Percentiles rank a stretch among this genome's conserved stretches.
phyloP scores from a whole-genome alignment of 768 basidiomycete species.

The Ramaria rubella region DNA sequence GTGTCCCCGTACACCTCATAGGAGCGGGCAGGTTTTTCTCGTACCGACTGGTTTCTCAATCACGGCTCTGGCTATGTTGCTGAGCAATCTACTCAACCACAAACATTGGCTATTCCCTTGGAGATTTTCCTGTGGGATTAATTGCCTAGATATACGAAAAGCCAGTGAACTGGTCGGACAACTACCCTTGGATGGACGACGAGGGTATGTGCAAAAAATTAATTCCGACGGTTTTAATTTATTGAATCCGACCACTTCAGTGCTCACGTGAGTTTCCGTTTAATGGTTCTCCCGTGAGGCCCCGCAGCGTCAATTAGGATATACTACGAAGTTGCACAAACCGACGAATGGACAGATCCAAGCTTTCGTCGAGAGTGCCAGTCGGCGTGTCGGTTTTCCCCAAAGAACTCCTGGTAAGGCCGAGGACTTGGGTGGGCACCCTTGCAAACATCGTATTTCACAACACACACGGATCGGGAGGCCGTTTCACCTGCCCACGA shows the following conservation, averaged over 20 bases:
- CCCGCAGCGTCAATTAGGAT: constrained; percentile 53
- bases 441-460: constrained; percentile 40
- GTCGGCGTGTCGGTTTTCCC: constrained; percentile 48
- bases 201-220: constrained; percentile 32
- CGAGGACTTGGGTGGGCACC: constrained; percentile 30
- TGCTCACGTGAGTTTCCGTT: constrained; percentile 54
- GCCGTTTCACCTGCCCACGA: constrained; percentile 57
- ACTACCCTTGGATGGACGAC: constrained; percentile 52
- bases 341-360: constrained; percentile 1
- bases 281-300: constrained; percentile 53
- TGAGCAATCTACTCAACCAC: constrained; percentile 40
- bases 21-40: constrained; percentile 28
- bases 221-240: not conserved
- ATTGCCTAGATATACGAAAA: constrained; percentile 48
- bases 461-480: constrained; percentile 42
- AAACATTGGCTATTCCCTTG: constrained; percentile 48
- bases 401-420: constrained; percentile 31
- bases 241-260: constrained; percentile 31
- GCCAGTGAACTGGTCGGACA: constrained; percentile 41
- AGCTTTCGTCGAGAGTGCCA: constrained; percentile 29
- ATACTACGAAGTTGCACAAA: constrained; percentile 42
- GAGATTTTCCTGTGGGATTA: constrained; percentile 52
- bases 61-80: constrained; percentile 33
- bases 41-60: constrained; percentile 18
- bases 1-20: constrained; percentile 23